Percentiles rank a stretch among this genome's conserved stretches.
phyloP scores from a whole-genome alignment of 176 grass and related monocot species.

The Dendrocalamus sinicus region DNA sequence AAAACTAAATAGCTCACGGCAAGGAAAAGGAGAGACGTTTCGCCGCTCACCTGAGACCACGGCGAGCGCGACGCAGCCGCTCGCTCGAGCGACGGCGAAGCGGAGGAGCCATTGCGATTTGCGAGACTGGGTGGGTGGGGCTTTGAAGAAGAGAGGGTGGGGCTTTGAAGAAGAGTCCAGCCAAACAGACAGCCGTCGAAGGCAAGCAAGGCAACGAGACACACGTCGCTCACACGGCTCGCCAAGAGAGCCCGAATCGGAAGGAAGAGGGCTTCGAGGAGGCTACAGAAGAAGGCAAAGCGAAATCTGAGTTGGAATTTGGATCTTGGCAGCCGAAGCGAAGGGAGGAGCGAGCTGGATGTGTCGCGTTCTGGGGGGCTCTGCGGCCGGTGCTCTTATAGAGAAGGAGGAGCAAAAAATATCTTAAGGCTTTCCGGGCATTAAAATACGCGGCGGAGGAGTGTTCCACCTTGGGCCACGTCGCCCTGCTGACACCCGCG shows the following conservation, averaged over 20 bases:
- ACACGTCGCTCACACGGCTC: constrained; percentile 21
- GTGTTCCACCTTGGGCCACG: constrained; percentile 42
- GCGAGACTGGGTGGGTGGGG: neutral
- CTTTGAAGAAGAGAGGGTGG: too few relatives aligned
- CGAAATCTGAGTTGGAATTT: constrained; percentile 25
- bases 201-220: constrained; percentile 16
- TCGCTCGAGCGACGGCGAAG: neutral
- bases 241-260: neutral
- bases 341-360: neutral
- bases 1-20: too few relatives aligned
- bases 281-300: neutral
- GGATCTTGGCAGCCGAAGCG: neutral
- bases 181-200: neutral
- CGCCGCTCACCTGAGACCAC: constrained; percentile 37
- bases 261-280: neutral
- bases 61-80: neutral
- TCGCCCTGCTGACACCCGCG: neutral
- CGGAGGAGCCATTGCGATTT: neutral
- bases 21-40: neutral
- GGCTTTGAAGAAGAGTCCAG: too few relatives aligned
- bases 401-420: neutral
- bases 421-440: constrained; percentile 37
- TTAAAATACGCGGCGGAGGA: constrained; percentile 39
- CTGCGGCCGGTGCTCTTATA: too few relatives aligned
- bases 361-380: neutral